These are phyloP conservation scores for Globisporangium barbulae DNA, from an alignment of 352 stramenopile species.

Conservation along the genomic window DNA sequence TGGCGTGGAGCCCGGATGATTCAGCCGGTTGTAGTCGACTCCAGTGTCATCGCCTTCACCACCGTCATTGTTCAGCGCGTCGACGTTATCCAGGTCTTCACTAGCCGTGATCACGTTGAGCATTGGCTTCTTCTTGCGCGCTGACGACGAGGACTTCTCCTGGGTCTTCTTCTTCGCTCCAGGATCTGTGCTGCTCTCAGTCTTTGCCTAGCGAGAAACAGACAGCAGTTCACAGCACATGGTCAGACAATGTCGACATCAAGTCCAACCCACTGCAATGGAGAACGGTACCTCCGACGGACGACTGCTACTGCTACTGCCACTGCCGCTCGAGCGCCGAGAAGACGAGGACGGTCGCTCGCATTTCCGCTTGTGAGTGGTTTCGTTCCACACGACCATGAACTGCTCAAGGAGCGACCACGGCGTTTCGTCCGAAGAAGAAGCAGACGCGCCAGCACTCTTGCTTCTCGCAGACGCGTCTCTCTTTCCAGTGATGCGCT, in stretches of 20 bases:
- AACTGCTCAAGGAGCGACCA: conserved; percentile 19
- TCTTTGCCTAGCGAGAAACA: not conserved
- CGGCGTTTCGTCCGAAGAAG: not conserved
- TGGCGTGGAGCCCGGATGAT: conserved; percentile 60
- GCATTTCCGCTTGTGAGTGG: conserved; percentile 14
- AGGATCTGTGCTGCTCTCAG: not conserved
- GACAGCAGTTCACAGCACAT: not conserved
- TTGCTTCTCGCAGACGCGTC: conserved; percentile 14
- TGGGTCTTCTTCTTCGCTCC: conserved; percentile 11
- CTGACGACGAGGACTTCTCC: conserved; percentile 1
- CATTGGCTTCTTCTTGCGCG: conserved; percentile 28
- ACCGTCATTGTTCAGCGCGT: conserved; percentile 3
- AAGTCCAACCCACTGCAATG: not conserved
- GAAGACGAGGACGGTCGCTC: conserved; percentile 9
- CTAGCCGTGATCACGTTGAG: conserved; percentile 40
- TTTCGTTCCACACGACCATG: conserved; percentile 13
- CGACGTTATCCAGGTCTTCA: conserved; percentile 13
- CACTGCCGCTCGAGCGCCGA: conserved; percentile 10
- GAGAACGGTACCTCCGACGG: conserved; percentile 7
- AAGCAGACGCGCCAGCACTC: conserved; percentile 2
- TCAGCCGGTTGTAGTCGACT: conserved; percentile 47
- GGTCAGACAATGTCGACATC: not conserved
- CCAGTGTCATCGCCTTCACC: conserved; percentile 9
- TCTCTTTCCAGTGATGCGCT: conserved; percentile 12
- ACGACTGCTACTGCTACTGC: conserved; percentile 6